Conservation (phyloP, 305 asterid species). For the Rubia tinctorum region DNA sequence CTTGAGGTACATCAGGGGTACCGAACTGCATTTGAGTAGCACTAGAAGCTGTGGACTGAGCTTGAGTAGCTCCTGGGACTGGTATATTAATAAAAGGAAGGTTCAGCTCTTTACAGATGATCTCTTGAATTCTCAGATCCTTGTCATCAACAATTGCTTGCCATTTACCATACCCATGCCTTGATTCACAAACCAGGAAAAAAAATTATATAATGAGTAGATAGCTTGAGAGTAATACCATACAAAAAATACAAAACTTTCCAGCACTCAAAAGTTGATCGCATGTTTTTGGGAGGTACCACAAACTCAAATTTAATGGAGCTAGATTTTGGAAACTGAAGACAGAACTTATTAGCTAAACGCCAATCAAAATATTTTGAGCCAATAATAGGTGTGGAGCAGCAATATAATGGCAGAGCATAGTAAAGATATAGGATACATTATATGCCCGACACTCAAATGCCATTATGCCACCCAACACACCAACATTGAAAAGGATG, state of each 20-base stretch:
- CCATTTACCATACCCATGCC: constrained; percentile 99
- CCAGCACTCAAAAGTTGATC: not conserved
- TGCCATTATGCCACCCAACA: not conserved
- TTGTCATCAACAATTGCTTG: constrained; percentile 94
- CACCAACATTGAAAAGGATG: not conserved
- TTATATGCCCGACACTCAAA: not conserved
- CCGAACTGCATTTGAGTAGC: constrained; percentile 34
- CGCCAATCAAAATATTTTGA: not conserved
- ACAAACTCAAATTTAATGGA: not conserved
- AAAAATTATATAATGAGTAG: not conserved
- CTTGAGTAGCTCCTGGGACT: constrained; percentile 56
- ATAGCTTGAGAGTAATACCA: no score
- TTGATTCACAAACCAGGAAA: constrained; percentile 33
- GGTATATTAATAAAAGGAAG: constrained; percentile 62
- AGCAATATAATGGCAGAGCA: not conserved
- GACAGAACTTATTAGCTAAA: not conserved
- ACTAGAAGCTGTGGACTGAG: constrained; percentile 38
- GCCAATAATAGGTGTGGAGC: no score
- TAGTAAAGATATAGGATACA: not conserved
- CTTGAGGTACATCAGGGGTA: constrained; percentile 42
- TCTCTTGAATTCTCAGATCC: constrained; percentile 78
- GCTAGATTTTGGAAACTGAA: not conserved
- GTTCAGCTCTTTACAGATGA: constrained; percentile 85
- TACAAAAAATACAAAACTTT: no score
- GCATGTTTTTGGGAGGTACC: not conserved